Evolutionary conservation across 2,329 filamentous ascomycete species (phyloP).

Genomic region (Colletotrichum truncatum): DNA sequence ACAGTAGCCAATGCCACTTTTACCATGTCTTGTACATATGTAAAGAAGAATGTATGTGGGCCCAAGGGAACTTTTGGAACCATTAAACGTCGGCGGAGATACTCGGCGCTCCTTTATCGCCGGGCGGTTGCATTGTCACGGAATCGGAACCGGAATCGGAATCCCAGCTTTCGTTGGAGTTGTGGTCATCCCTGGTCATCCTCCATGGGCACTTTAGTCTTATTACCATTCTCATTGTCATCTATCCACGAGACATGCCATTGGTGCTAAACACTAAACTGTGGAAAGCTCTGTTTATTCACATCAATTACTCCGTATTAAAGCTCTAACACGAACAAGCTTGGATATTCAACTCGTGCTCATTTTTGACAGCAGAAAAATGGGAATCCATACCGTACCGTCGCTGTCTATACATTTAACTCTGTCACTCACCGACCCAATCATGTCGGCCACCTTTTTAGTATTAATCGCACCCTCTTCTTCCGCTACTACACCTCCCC

Average conservation of each 20-base stretch:
- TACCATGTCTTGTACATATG: too few species aligned
- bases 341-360: neutral
- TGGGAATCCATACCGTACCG: constrained; percentile 9
- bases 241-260: neutral
- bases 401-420: constrained; percentile 14
- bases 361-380: neutral
- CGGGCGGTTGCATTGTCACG: neutral
- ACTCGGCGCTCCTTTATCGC: neutral
- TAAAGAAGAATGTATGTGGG: neutral
- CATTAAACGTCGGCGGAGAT: constrained; percentile 22
- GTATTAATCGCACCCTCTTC: neutral
- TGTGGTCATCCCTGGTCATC: neutral
- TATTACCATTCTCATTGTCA: neutral
- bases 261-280: neutral
- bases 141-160: too few species aligned
- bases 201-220: neutral
- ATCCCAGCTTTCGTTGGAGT: too few species aligned
- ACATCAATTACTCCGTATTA: neutral
- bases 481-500: neutral
- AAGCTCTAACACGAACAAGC: too few species aligned
- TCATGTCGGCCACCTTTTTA: neutral
- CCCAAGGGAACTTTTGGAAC: neutral
- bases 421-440: neutral
- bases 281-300: neutral
- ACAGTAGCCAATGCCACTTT: too few species aligned